These are phyloP conservation scores for Cyberlindnera nakhonratchasimensis DNA, from an alignment of 805 yeast genomes.

Conservation along the genomic window DNA sequence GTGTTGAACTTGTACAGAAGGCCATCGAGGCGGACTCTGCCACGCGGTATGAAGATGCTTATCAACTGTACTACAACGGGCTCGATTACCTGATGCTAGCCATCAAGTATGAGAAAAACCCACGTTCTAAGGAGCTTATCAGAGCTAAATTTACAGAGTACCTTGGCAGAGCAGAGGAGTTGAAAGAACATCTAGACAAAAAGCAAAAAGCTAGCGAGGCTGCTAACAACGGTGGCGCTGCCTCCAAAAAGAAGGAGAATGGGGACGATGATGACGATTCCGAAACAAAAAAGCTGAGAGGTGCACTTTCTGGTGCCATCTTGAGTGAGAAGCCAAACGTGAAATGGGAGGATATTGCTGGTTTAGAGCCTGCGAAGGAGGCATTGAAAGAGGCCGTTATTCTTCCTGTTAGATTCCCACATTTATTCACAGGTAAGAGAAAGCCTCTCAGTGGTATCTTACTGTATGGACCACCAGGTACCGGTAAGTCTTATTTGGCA, in stretches of 20 bases:
- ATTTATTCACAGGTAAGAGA: slow-evolving; percentile 88
- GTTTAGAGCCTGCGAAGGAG: slow-evolving; percentile 91
- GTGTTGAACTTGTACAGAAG: slow-evolving; percentile 89
- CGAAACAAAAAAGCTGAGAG: slow-evolving; percentile 84
- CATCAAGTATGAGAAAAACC: slow-evolving; percentile 89
- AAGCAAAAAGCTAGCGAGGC: slow-evolving; percentile 39
- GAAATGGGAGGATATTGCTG: slow-evolving; percentile 94
- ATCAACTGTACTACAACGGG: slow-evolving; percentile 87
- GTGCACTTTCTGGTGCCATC: slow-evolving; percentile 90
- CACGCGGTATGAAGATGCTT: slow-evolving; percentile 89
- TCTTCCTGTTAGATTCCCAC: slow-evolving; percentile 94
- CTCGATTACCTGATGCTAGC: slow-evolving; percentile 95
- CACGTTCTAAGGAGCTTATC: slow-evolving; percentile 82
- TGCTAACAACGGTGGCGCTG: slow-evolving; percentile 42
- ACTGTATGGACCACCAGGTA: slow-evolving; percentile 92
- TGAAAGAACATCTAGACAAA: slow-evolving; percentile 84
- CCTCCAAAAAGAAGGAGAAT: slow-evolving; percentile 50
- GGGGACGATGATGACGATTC: slow-evolving; percentile 65
- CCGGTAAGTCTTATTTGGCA: slow-evolving; percentile 95
- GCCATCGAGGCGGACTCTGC: slow-evolving; percentile 95
- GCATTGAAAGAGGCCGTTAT: slow-evolving; percentile 97
- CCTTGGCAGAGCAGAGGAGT: slow-evolving; percentile 86
- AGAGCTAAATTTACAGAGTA: slow-evolving; percentile 89
- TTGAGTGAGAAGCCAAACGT: slow-evolving; percentile 90
- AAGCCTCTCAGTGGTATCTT: slow-evolving; percentile 90